A percentile compares a stretch with the other conserved stretches of the same genome.
Conservation (phyloP, 1,284 basidiomycete genomes). For the Rhodotorula sp. region DNA sequence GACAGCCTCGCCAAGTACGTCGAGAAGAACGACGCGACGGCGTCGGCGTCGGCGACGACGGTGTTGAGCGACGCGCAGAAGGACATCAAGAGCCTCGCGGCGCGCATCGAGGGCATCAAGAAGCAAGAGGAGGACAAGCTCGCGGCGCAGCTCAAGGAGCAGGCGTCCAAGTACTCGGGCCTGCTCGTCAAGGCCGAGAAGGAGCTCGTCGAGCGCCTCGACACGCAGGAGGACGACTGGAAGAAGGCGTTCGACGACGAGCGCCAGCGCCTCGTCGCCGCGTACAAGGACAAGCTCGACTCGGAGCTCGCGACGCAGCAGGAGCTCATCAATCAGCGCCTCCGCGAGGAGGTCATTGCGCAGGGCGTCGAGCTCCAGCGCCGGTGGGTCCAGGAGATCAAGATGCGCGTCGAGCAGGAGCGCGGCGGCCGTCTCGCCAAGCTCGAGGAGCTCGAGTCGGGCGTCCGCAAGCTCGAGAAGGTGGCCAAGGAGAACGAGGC, state of each 20-base stretch:
- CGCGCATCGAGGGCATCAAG: conserved; percentile 77
- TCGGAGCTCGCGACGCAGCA: conserved; percentile 84
- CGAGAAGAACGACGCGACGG: conserved; percentile 50
- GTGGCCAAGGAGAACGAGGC: conserved; percentile 78
- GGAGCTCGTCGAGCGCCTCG: conserved; percentile 77
- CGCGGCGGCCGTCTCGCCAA: conserved; percentile 92
- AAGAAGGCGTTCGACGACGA: conserved; percentile 80
- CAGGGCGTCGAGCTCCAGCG: conserved; percentile 97
- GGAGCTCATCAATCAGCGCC: conserved; percentile 87
- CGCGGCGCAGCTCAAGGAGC: conserved; percentile 76
- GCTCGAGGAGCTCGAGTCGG: conserved; percentile 86
- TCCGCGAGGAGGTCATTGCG: conserved; percentile 91
- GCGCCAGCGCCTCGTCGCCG: conserved; percentile 68
- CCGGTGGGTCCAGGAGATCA: conserved; percentile 94
- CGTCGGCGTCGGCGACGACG: conserved; percentile 61
- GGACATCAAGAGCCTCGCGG: conserved; percentile 78
- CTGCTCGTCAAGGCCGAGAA: conserved; percentile 82
- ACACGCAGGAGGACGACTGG: conserved; percentile 83
- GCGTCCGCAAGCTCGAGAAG: conserved; percentile 85
- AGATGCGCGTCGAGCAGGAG: conserved; percentile 92
- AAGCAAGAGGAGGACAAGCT: conserved; percentile 67
- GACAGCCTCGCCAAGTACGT: conserved; percentile 82
- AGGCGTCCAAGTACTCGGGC: conserved; percentile 78
- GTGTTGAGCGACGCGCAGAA: conserved; percentile 63
- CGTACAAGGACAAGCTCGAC: conserved; percentile 84